phyloP scores from a whole-genome alignment of 2,329 filamentous ascomycete genomes.

The Penicillium polonicum region DNA sequence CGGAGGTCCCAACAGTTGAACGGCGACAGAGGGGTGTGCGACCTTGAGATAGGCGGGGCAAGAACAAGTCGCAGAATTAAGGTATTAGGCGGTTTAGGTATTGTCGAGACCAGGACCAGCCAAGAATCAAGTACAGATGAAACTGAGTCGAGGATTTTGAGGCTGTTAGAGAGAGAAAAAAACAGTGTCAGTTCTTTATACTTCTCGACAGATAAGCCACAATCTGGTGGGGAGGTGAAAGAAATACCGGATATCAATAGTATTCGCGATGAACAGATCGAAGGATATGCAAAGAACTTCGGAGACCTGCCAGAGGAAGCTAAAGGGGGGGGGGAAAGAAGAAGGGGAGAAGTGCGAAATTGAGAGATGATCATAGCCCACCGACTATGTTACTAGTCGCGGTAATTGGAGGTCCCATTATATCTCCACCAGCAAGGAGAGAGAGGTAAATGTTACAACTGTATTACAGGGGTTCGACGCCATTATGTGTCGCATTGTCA shows the following conservation, averaged over 20 bases:
- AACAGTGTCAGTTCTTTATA: conserved; percentile 1
- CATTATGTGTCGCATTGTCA: not conserved
- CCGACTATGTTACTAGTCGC: conserved; percentile 11
- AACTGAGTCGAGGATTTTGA: not conserved
- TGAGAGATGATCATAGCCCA: conserved; percentile 13
- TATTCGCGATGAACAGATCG: not conserved
- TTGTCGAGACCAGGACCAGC: conserved; percentile 32
- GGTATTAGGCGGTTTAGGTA: conserved; percentile 8
- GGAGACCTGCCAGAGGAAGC: conserved; percentile 1
- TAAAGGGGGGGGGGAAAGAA: conserved; percentile 1
- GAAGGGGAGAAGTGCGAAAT: conserved; percentile 7
- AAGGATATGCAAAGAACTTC: conserved; percentile 4
- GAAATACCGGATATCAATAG: conserved; percentile 5
- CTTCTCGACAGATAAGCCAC: conserved; percentile 6
- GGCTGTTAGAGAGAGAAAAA: not conserved
- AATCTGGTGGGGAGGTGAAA: conserved; percentile 1
- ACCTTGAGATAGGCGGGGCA: conserved; percentile 10
- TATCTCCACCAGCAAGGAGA: conserved; percentile 11
- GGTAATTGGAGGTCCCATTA: conserved; percentile 4
- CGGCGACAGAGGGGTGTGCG: conserved; percentile 8
- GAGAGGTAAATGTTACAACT: conserved; percentile 7
- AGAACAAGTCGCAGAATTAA: conserved; percentile 10
- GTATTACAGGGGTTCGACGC: conserved; percentile 8
- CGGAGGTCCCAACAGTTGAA: not conserved
- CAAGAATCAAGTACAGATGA: conserved; percentile 21